Evolutionary conservation across 768 basidiomycete genomes (phyloP).

Genomic region (Boletus sensibilis): DNA sequence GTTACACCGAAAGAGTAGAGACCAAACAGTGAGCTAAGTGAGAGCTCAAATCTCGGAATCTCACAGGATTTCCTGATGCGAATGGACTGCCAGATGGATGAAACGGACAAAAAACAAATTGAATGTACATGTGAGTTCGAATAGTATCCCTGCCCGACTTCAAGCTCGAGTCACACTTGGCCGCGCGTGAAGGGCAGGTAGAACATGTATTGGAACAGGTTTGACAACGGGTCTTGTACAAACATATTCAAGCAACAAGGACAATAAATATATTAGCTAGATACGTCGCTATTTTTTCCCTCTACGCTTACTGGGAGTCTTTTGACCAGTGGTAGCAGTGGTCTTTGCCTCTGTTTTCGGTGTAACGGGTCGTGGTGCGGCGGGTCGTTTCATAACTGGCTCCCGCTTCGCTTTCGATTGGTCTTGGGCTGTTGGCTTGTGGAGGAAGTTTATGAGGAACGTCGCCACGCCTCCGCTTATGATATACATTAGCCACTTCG

Average conservation of each 20-base stretch:
- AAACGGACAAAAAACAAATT: no score
- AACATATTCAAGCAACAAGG: not conserved
- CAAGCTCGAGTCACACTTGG: no score
- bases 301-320: conserved; percentile 29
- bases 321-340: conserved; percentile 15
- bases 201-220: not conserved
- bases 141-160: no score
- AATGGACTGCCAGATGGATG: no score
- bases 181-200: not conserved
- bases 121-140: no score
- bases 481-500: conserved; percentile 71
- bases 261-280: not conserved
- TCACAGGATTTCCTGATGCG: not conserved
- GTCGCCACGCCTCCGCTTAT: conserved; percentile 65
- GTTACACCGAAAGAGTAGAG: not conserved
- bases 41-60: not conserved
- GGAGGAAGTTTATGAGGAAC: conserved; percentile 64
- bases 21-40: not conserved
- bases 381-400: not conserved
- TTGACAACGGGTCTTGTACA: not conserved
- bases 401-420: conserved; percentile 7
- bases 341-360: conserved; percentile 14
- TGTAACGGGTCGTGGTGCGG: not conserved
- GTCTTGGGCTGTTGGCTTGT: conserved; percentile 32
- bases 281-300: conserved; percentile 22